Percentiles rank a stretch among this genome's conserved stretches.
These are phyloP conservation scores for Kregervanrija fluxuum DNA, from an alignment of 805 yeast species.

Conservation along the genomic window DNA sequence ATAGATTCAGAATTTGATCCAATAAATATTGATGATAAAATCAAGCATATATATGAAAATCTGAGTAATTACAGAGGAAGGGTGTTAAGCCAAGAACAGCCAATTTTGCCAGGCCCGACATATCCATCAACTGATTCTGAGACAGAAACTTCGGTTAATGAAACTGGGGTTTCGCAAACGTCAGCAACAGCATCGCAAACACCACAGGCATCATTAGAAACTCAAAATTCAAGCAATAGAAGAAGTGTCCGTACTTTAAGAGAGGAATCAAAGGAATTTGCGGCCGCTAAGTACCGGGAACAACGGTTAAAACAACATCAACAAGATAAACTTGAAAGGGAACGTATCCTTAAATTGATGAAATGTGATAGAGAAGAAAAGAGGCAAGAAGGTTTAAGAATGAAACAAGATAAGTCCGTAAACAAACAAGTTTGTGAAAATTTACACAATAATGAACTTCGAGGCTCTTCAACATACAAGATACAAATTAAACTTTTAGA, in stretches of 20 bases:
- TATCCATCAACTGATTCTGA: background rate
- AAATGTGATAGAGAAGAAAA: conserved; percentile 38
- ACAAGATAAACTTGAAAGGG: conserved; percentile 42
- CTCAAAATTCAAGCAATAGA: conserved; percentile 1
- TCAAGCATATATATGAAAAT: conserved; percentile 14
- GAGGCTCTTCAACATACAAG: conserved; percentile 37
- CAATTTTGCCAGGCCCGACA: background rate
- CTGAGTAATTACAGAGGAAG: background rate
- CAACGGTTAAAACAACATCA: conserved; percentile 29
- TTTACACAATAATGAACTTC: conserved; percentile 14
- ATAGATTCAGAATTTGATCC: conserved; percentile 29
- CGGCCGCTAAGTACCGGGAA: conserved; percentile 32
- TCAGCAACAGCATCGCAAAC: conserved; percentile 10
- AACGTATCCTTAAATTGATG: conserved; percentile 46
- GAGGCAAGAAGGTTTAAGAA: conserved; percentile 4
- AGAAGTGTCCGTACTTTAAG: conserved; percentile 23
- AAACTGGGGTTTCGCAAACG: conserved; percentile 1
- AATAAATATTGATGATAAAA: conserved; percentile 23
- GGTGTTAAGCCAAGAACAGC: background rate
- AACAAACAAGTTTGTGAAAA: conserved; percentile 15
- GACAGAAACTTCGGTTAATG: background rate
- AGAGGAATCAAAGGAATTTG: conserved; percentile 34
- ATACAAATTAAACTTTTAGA: conserved; percentile 52
- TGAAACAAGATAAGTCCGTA: conserved; percentile 1
- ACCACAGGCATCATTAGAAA: background rate